Evolutionary conservation across 805 yeast genomes (phyloP).

Genomic region (Tetrapisispora phaffii): DNA sequence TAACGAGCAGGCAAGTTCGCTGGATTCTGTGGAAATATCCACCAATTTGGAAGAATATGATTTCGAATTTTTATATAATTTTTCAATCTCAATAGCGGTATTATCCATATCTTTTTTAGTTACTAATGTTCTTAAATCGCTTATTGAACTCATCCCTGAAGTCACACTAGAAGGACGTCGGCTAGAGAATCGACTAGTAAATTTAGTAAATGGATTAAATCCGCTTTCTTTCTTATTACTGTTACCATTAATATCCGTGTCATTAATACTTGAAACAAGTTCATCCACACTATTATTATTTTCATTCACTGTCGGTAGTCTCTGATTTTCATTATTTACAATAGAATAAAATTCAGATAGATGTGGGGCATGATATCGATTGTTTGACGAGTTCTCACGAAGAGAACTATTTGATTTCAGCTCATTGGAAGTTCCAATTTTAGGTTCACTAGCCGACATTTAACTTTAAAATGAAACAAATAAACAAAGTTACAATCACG

Average conservation of each 20-base stretch:
- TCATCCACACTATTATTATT: background rate
- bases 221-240: background rate
- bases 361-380: slow-evolving; percentile 34
- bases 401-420: background rate
- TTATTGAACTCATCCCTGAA: slow-evolving; percentile 42
- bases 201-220: slow-evolving; percentile 2
- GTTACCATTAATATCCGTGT: background rate
- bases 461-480: background rate
- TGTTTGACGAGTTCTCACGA: background rate
- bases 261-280: background rate
- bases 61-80: slow-evolving; percentile 38
- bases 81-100: slow-evolving; percentile 40
- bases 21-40: slow-evolving; percentile 44
- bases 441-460: background rate
- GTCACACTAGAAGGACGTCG: slow-evolving; percentile 31
- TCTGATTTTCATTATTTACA: slow-evolving; percentile 30
- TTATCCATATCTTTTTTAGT: slow-evolving; percentile 49
- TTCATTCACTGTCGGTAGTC: background rate
- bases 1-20: slow-evolving; percentile 60
- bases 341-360: slow-evolving; percentile 50
- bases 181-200: slow-evolving; percentile 3
- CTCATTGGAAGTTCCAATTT: background rate
- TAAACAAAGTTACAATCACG: background rate
- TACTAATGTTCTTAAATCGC: slow-evolving; percentile 51
- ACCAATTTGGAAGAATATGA: slow-evolving; percentile 36